Base-by-base conservation (phyloP, 1,284 basidiomycete genomes). In the Ceratobasidium sp. region DNA sequence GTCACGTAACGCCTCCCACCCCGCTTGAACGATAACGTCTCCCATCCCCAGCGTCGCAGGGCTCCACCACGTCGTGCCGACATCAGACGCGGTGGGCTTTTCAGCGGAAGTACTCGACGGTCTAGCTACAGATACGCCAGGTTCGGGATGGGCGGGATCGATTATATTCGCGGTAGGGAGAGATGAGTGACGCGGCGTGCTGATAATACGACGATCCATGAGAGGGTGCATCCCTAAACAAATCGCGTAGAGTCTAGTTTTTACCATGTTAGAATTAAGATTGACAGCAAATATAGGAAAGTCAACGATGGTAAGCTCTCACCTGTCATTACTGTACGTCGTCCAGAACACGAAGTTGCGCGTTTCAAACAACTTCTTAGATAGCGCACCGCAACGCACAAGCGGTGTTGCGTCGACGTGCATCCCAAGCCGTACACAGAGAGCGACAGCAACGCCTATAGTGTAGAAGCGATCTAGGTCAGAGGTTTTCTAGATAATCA, bases 141-240 rank as follows among this genome's bases (percentile, higher is more conserved):
- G n/a, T n/a, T n/a, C n/a, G n/a, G n/a, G n/a, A n/a, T n/a, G n/a
- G n/a, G n/a, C n/a, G n/a, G n/a, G n/a, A n/a, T 59, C 55, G 1
- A 41, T 8, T 2, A 38, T 18, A 23, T 58, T 71, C 7, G 55
- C 54, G n/a, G 43, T 21, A 21, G 55, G 44, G 7, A 71, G 46
- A 38, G 67, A 71, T 30, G 67, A 71, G 46, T 71, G 67, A 11
- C 67, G 67, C 5, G 67, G 67, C 3, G 67, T 71, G 35, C 55
- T 71, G 18, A 71, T 61, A 28, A 59, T 71, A 2, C 57, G 67
- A 18, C 55, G 43, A 21, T 71, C 67, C 67, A 71, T 71, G 4
- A 71, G 18, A 18, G 67, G 67, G 41, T 71, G 67, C 57, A 71
- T 58, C n/a, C 67, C 67, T 55, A 71, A 49, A 41, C 67, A 71